These are phyloP conservation scores for Fragaria iinumae DNA, from an alignment of 306 rosid genomes.

Conservation along the genomic window DNA sequence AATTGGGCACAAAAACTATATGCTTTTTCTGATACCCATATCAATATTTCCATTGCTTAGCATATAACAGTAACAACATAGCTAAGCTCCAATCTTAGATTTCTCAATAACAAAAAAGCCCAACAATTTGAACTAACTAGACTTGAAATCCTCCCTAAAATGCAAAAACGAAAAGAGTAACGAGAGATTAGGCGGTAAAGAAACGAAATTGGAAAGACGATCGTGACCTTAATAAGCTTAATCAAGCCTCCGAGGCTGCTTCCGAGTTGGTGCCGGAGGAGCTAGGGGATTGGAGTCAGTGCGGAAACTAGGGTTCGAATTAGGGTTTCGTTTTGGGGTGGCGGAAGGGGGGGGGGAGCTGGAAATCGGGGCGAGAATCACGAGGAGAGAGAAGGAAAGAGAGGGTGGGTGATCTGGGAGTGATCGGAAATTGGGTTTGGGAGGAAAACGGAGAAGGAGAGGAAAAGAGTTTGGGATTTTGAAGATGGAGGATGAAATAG, in stretches of 20 bases:
- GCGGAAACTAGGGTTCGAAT: slow-evolving; percentile 35
- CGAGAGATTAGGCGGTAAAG: background rate
- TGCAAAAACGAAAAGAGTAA: background rate
- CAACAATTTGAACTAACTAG: background rate
- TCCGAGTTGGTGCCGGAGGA: slow-evolving; percentile 17
- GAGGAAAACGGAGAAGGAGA: background rate
- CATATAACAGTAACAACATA: background rate
- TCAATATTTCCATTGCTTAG: background rate
- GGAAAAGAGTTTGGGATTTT: slow-evolving; percentile 25
- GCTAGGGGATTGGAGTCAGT: slow-evolving; percentile 16
- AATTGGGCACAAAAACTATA: background rate
- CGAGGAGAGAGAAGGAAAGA: slow-evolving; percentile 1
- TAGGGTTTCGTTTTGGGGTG: slow-evolving; percentile 7
- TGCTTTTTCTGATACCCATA: background rate
- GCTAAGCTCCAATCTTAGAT: background rate
- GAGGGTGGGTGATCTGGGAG: background rate
- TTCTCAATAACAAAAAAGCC: background rate
- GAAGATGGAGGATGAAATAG: slow-evolving; percentile 21
- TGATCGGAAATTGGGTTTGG: background rate
- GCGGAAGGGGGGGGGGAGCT: background rate
- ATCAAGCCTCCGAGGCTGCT: slow-evolving; percentile 30
- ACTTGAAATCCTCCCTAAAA: background rate
- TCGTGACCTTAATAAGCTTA: slow-evolving; percentile 38
- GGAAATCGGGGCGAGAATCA: slow-evolving; percentile 27
- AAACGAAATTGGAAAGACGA: slow-evolving; percentile 11